These are phyloP conservation scores for Botrytis tulipae DNA, from an alignment of 2,329 filamentous ascomycete genomes.

Conservation along the genomic window DNA sequence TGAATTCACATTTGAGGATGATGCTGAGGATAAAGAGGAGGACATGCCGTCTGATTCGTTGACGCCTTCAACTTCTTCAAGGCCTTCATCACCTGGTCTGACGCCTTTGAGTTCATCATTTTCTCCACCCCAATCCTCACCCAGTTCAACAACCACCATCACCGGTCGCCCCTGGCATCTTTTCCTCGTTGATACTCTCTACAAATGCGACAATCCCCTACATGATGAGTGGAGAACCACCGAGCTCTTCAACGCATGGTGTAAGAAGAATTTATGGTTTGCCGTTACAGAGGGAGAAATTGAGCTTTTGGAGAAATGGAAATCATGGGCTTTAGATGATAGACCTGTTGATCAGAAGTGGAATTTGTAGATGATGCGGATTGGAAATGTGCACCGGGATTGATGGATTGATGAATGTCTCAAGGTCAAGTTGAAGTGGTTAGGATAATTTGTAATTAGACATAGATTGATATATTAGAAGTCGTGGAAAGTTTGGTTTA, in stretches of 20 bases:
- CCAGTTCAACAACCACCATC: neutral
- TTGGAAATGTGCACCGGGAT: neutral
- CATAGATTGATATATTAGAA: neutral
- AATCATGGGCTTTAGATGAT: neutral
- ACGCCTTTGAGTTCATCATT: neutral
- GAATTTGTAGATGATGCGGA: neutral
- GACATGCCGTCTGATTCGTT: neutral
- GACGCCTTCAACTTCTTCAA: too few species aligned
- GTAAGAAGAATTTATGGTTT: neutral
- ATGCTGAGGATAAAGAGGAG: neutral
- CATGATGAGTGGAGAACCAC: neutral
- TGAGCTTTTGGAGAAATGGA: neutral
- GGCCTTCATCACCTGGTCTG: neutral
- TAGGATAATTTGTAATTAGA: neutral
- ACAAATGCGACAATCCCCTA: neutral
- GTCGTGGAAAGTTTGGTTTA: neutral
- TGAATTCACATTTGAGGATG: neutral
- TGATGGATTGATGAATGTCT: neutral
- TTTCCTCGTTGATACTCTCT: neutral
- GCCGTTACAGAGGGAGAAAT: neutral
- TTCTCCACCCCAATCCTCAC: neutral
- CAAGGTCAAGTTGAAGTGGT: neutral
- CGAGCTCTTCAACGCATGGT: neutral
- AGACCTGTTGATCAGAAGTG: neutral
- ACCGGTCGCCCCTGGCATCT: neutral